Percentiles rank a stretch among this genome's conserved stretches.
Evolutionary conservation across 495 filamentous ascomycete genomes (phyloP).

Genomic region (Neurospora cerealis): DNA sequence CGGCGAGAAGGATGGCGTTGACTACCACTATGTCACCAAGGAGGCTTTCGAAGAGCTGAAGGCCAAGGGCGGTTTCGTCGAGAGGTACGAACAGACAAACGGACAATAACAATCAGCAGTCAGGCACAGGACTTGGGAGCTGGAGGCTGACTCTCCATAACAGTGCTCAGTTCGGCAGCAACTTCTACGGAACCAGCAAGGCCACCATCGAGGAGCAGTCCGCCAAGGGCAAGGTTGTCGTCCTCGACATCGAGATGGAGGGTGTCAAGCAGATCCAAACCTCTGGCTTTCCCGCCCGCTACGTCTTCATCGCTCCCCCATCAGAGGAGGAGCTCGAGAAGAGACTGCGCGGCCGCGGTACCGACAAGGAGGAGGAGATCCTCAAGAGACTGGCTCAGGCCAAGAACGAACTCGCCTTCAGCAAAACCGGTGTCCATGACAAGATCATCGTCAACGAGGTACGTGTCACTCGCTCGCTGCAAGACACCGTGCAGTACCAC

Average conservation of each 20-base stretch:
- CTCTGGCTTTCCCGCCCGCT: slow-evolving; percentile 65
- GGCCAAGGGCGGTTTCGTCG: slow-evolving; percentile 66
- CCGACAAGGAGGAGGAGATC: slow-evolving; percentile 72
- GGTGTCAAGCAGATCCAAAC: slow-evolving; percentile 92
- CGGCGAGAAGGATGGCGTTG: slow-evolving; percentile 63
- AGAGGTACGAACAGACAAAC: slow-evolving; percentile 26
- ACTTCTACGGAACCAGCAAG: slow-evolving; percentile 78
- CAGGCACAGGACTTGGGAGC: neutral
- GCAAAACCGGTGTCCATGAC: slow-evolving; percentile 70
- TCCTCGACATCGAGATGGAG: slow-evolving; percentile 95
- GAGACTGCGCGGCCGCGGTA: slow-evolving; percentile 70
- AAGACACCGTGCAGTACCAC: neutral
- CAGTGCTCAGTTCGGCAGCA: slow-evolving; percentile 77
- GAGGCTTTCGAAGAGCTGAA: slow-evolving; percentile 63
- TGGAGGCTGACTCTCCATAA: neutral
- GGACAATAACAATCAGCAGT: no score
- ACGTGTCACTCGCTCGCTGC: neutral
- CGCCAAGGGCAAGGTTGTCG: slow-evolving; percentile 53
- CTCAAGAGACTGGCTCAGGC: slow-evolving; percentile 69
- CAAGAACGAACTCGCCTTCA: slow-evolving; percentile 69
- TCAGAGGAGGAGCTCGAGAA: slow-evolving; percentile 62
- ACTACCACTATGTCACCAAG: slow-evolving; percentile 73
- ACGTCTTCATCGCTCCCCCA: slow-evolving; percentile 77
- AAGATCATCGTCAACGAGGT: slow-evolving; percentile 77
- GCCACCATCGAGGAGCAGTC: slow-evolving; percentile 65